Base-by-base conservation (phyloP, 2,329 filamentous ascomycete genomes). In the Botrytis medusae region DNA sequence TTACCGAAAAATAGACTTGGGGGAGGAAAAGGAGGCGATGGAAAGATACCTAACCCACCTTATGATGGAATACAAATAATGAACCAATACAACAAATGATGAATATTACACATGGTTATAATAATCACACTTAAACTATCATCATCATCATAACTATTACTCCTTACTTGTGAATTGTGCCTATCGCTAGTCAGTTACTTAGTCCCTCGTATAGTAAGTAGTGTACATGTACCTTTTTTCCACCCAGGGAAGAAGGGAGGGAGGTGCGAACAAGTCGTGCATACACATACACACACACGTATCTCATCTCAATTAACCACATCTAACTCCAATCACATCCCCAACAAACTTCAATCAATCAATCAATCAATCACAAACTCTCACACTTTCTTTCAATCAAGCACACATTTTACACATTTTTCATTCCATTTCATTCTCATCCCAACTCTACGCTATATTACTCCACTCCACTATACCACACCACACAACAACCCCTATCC, bases 81-180 rank as follows among this genome's bases (percentile, higher is more conserved):
- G 12, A 54, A 54, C 18, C 16, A 54, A 54, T 29, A 29, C 51
- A 29, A 54, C 22, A 20, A 22, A 46, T 54, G 51, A 29, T 29
- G 16, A 2, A 29, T 16, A 6, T 29, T 57, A 57, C 1, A 57
- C n/a, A 18, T 8, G 51, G 18, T 54, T 8, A 54, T 54, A 54
- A 54, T 18, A 54, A 54, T 54, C n/a, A 29, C 6, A 18, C 25
- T 3, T 54, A 54, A 37, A 37, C 34, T 37, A 54, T 7, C 10
- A 8, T 54, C 12, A 54, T 46, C 44, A 22, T 29, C 14, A 54
- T 29, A 6, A n/a, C 25, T 51, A 14, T 29, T n/a, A 25, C 44
- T 9, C 7, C 3, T 51, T 25, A 0, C 48, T 54, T 8, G 0
- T 29, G 2, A 18, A 3, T 29, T 2, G 0, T 1, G 25, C 29